Conservation (phyloP, 2,329 filamentous ascomycete species). For the Fusarium sp. region DNA sequence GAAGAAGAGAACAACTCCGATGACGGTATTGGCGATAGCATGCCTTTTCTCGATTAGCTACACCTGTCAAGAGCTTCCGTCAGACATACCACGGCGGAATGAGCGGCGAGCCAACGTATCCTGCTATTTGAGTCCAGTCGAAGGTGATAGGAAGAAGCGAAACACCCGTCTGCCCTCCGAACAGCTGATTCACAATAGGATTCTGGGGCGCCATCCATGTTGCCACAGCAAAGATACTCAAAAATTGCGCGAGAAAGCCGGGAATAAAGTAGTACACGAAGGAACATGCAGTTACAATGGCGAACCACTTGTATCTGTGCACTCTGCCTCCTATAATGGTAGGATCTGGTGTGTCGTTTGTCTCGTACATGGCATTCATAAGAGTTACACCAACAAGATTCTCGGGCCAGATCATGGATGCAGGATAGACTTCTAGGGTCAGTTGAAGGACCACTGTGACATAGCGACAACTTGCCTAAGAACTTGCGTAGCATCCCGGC, state of each 20-base stretch:
- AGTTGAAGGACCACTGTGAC: not conserved
- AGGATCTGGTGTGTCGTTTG: constrained; percentile 58
- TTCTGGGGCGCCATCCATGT: constrained; percentile 78
- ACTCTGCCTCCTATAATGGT: constrained; percentile 70
- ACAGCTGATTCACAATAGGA: constrained; percentile 75
- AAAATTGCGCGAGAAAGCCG: constrained; percentile 72
- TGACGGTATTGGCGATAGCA: constrained; percentile 76
- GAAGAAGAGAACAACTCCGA: constrained; percentile 73
- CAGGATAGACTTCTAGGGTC: constrained; percentile 62
- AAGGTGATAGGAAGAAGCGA: constrained; percentile 77
- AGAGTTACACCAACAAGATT: constrained; percentile 73
- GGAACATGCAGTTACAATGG: constrained; percentile 62
- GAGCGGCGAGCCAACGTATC: constrained; percentile 73
- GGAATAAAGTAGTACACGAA: constrained; percentile 77
- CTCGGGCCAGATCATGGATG: constrained; percentile 79
- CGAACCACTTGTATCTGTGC: constrained; percentile 72
- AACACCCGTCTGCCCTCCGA: constrained; percentile 73
- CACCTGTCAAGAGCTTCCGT: not conserved
- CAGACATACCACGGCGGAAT: constrained; percentile 70
- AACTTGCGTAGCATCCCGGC: constrained; percentile 74
- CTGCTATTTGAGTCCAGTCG: constrained; percentile 78
- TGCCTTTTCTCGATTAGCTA: constrained; percentile 54
- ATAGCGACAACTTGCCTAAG: constrained; percentile 56
- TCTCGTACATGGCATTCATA: constrained; percentile 78
- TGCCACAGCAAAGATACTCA: constrained; percentile 75